Conservation (phyloP, 2,329 filamentous ascomycete species). For the Teratosphaeria viscida region DNA sequence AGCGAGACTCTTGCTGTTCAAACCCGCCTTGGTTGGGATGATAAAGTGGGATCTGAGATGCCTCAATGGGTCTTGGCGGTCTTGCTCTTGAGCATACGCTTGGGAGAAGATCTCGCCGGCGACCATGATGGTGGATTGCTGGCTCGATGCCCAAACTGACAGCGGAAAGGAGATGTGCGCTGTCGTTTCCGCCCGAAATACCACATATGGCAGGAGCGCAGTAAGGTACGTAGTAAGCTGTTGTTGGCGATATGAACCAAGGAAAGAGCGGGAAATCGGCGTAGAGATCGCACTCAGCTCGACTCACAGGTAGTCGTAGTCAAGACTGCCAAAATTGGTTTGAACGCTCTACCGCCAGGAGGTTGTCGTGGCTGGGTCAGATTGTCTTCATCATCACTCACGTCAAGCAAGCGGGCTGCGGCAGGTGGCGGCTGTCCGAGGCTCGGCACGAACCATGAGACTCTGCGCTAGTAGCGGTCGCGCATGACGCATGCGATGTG, state of each 20-base stretch:
- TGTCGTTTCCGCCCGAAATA: background rate
- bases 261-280: background rate
- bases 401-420: background rate
- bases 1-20: slow-evolving; percentile 52
- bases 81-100: slow-evolving; percentile 17
- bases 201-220: background rate
- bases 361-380: background rate
- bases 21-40: slow-evolving; percentile 62
- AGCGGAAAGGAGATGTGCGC: background rate
- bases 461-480: too few relatives aligned
- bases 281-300: background rate
- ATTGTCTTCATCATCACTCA: background rate
- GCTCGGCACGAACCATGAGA: too few relatives aligned
- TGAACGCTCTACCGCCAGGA: background rate
- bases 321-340: background rate
- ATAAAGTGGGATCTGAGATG: slow-evolving; percentile 56
- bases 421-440: too few relatives aligned
- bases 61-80: slow-evolving; percentile 29
- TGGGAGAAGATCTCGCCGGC: slow-evolving; percentile 1
- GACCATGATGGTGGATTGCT: background rate
- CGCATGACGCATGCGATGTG: background rate
- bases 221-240: background rate
- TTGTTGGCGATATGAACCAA: background rate
- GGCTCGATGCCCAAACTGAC: too few relatives aligned
- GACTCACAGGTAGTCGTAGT: background rate